Evolutionary conservation across 2,329 filamentous ascomycete species (phyloP).

Genomic region (Penicillium olsonii): DNA sequence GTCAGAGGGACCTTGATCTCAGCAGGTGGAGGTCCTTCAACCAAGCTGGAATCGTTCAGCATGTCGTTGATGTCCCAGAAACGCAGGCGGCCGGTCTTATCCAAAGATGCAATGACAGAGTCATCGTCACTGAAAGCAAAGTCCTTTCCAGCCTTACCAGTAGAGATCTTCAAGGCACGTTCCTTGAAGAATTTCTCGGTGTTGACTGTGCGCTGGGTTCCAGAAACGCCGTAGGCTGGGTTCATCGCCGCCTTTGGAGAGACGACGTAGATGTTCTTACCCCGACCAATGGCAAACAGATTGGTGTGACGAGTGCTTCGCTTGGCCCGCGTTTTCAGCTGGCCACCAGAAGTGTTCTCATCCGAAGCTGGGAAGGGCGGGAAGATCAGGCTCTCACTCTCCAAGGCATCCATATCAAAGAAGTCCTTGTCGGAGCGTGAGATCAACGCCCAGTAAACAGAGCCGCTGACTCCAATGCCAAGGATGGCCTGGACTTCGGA

Average conservation of each 20-base stretch:
- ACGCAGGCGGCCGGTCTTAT: constrained; percentile 93
- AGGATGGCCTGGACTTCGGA: constrained; percentile 78
- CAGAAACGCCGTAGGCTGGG: constrained; percentile 51
- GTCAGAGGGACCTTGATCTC: constrained; percentile 85
- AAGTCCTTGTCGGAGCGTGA: constrained; percentile 75
- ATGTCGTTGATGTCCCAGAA: constrained; percentile 96
- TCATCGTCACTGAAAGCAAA: constrained; percentile 98
- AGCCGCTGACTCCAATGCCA: constrained; percentile 89
- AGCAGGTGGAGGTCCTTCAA: constrained; percentile 53
- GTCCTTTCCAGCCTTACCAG: constrained; percentile 96
- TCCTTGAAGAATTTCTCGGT: constrained; percentile 85
- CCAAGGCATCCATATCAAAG: constrained; percentile 74
- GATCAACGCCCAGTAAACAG: constrained; percentile 92
- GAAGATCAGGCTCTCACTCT: constrained; percentile 84
- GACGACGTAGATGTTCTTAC: constrained; percentile 93
- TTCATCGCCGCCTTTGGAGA: constrained; percentile 59
- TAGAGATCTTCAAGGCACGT: constrained; percentile 89
- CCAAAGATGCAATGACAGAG: constrained; percentile 87
- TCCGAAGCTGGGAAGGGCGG: constrained; percentile 84
- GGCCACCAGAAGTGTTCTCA: constrained; percentile 85
- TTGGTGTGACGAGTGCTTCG: constrained; percentile 86
- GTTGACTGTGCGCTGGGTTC: constrained; percentile 66
- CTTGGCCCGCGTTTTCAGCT: constrained; percentile 92
- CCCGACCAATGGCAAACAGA: constrained; percentile 91
- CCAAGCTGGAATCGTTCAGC: constrained; percentile 52